These are phyloP conservation scores for Dothidotthia symphoricarpi DNA, from an alignment of 2,329 filamentous ascomycete genomes.

Conservation along the genomic window DNA sequence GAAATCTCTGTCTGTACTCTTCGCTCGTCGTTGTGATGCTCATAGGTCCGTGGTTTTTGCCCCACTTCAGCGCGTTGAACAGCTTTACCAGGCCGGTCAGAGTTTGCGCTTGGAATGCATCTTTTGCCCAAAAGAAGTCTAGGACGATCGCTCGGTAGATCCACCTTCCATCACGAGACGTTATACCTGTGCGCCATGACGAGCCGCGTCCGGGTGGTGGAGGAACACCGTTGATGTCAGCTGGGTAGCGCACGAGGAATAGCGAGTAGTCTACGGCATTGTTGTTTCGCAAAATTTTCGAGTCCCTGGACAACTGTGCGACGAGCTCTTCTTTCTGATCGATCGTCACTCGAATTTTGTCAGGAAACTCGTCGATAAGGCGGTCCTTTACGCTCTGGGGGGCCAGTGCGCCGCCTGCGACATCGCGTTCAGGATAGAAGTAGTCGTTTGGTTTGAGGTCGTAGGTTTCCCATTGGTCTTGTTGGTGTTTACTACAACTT, in stretches of 20 bases:
- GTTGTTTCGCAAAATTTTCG: constrained; percentile 58
- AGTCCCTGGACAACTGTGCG: constrained; percentile 59
- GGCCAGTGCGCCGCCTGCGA: constrained; percentile 62
- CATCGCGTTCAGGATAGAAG: constrained; percentile 73
- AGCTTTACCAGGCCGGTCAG: constrained; percentile 65
- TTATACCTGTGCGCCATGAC: constrained; percentile 62
- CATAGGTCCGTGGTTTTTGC: constrained; percentile 68
- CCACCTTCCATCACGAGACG: constrained; percentile 62
- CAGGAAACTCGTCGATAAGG: constrained; percentile 66
- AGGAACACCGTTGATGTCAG: constrained; percentile 34
- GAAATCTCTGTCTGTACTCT: constrained; percentile 63
- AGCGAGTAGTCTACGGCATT: constrained; percentile 75
- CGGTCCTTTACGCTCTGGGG: constrained; percentile 64
- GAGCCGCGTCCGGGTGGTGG: constrained; percentile 33
- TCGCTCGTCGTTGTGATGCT: constrained; percentile 67
- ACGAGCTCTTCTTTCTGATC: constrained; percentile 59
- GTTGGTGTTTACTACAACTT: constrained; percentile 40
- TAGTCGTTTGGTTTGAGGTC: constrained; percentile 73
- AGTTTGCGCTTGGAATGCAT: constrained; percentile 63
- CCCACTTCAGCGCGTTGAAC: constrained; percentile 55
- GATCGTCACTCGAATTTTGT: constrained; percentile 59
- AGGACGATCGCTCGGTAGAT: constrained; percentile 66
- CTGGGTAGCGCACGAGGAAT: constrained; percentile 63
- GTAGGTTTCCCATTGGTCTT: constrained; percentile 65
- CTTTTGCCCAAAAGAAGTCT: constrained; percentile 78